A percentile compares a stretch with the other conserved stretches of the same genome.
Conservation (phyloP, 768 basidiomycete genomes). For the Termitomyces sp. region DNA sequence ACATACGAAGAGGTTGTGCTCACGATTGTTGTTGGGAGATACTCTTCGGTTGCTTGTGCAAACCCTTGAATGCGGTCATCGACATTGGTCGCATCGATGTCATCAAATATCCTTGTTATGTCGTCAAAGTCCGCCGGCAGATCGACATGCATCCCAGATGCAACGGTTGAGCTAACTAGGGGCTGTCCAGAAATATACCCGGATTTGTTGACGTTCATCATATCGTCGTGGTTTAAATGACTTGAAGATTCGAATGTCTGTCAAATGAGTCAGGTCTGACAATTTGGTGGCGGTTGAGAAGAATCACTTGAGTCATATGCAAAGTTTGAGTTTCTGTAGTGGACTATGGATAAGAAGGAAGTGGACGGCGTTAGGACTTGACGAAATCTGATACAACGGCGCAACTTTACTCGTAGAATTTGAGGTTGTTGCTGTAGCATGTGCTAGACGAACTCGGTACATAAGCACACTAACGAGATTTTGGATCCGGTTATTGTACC, state of each 20-base stretch:
- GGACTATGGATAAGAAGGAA: background rate
- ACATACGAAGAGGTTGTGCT: background rate
- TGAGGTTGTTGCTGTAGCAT: background rate
- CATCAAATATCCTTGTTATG: slow-evolving; percentile 3
- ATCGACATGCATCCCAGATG: background rate
- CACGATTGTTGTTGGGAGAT: background rate
- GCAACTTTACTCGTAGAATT: background rate
- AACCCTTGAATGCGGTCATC: background rate
- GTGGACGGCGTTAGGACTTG: background rate
- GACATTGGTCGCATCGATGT: background rate
- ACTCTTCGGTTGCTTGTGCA: background rate
- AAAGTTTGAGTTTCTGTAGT: background rate
- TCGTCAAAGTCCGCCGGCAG: background rate
- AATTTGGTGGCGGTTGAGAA: background rate
- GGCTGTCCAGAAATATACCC: background rate
- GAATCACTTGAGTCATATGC: background rate
- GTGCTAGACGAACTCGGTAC: background rate
- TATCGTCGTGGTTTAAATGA: background rate
- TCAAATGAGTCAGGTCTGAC: background rate
- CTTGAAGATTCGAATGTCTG: background rate
- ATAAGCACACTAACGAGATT: background rate
- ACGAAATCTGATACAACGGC: background rate
- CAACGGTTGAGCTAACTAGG: background rate
- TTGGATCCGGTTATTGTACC: background rate
- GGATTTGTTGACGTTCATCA: background rate